Conservation (phyloP, 306 rosid species). For the Bauhinia variegata region DNA sequence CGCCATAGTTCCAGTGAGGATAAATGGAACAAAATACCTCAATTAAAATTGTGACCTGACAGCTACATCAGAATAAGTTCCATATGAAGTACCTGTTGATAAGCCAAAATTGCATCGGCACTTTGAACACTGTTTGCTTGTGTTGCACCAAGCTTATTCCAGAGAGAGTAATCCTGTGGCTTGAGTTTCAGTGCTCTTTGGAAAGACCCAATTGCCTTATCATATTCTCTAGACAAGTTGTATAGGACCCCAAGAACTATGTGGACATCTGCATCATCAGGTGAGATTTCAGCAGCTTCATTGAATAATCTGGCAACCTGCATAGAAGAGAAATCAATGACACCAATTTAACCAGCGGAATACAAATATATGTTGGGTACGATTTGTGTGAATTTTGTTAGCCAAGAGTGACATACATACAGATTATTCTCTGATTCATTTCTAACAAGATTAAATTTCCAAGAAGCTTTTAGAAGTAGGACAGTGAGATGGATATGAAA, state of each 20-base stretch:
- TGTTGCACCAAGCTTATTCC: slow-evolving; percentile 99
- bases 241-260: slow-evolving; percentile 93
- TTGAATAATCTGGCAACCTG: slow-evolving; percentile 85
- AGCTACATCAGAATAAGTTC: slow-evolving; percentile 27
- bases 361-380: neutral
- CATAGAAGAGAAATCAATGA: slow-evolving; percentile 30
- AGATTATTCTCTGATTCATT: no score
- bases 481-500: no score
- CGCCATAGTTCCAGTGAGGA: no score
- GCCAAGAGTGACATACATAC: slow-evolving; percentile 13
- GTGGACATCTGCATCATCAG: slow-evolving; percentile 94
- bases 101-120: slow-evolving; percentile 96
- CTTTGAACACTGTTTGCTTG: slow-evolving; percentile 98
- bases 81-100: slow-evolving; percentile 73
- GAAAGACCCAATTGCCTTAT: slow-evolving; percentile 84
- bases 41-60: neutral
- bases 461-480: no score
- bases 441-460: no score
- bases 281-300: slow-evolving; percentile 92
- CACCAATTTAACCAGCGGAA: slow-evolving; percentile 13
- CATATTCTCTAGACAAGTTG: slow-evolving; percentile 90
- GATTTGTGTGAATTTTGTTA: neutral
- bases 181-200: slow-evolving; percentile 85
- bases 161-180: slow-evolving; percentile 94
- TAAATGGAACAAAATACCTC: neutral